Percentiles rank a stretch among this genome's conserved stretches.
phyloP scores from a whole-genome alignment of 495 filamentous ascomycete species.

The Saxophila tyrrhenica region DNA sequence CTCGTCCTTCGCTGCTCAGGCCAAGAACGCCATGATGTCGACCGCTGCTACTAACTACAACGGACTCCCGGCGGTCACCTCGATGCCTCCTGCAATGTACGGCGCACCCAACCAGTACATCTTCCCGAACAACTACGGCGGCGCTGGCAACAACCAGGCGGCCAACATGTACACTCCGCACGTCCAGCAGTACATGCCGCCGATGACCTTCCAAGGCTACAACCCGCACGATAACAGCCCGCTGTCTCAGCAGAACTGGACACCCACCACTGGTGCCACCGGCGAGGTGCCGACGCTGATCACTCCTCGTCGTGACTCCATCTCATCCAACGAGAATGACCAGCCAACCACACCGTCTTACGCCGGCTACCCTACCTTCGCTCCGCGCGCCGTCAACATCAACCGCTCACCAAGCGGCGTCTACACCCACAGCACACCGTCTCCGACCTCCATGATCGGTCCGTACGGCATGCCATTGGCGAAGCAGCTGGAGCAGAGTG shows the following conservation, averaged over 20 bases:
- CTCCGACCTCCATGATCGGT: constrained; percentile 46
- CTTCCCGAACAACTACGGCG: constrained; percentile 24
- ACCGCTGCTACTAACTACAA: constrained; percentile 21
- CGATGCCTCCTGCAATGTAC: constrained; percentile 24
- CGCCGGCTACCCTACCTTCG: constrained; percentile 31
- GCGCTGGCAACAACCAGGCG: constrained; percentile 18
- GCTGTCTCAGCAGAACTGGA: constrained; percentile 30
- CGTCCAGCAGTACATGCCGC: constrained; percentile 22
- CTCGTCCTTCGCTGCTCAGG: constrained; percentile 23
- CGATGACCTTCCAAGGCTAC: constrained; percentile 24
- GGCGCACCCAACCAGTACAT: constrained; percentile 13
- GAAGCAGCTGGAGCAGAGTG: constrained; percentile 42
- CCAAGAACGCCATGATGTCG: constrained; percentile 24
- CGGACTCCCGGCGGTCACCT: constrained; percentile 13
- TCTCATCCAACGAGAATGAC: constrained; percentile 57
- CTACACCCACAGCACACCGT: constrained; percentile 39
- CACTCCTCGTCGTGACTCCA: constrained; percentile 33
- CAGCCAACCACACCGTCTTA: constrained; percentile 48
- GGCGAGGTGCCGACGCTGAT: constrained; percentile 34
- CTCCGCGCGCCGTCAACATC: constrained; percentile 43
- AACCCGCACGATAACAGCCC: constrained; percentile 28
- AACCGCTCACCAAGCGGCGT: constrained; percentile 45
- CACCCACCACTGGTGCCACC: constrained; percentile 26
- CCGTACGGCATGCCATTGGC: constrained; percentile 30
- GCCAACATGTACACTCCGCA: constrained; percentile 27